A percentile compares a stretch with the other conserved stretches of the same genome.
Conservation (phyloP, 768 basidiomycete genomes). For the Coprinopsis marcescibilis region DNA sequence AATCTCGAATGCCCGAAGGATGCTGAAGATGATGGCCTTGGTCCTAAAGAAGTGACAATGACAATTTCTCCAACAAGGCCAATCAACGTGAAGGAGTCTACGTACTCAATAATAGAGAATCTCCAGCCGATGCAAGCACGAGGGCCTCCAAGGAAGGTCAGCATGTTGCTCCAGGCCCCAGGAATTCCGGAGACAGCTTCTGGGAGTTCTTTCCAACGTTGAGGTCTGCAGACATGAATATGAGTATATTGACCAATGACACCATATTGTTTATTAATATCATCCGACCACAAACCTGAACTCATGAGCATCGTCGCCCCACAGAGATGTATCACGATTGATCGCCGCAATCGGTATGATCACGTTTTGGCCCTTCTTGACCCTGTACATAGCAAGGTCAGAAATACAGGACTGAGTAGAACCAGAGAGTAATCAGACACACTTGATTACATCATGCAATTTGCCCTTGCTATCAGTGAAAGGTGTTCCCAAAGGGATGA, state of each 20-base stretch:
- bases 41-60: slow-evolving; percentile 18
- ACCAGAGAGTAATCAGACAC: slow-evolving; percentile 14
- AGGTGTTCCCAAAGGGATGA: slow-evolving; percentile 43
- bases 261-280: background rate
- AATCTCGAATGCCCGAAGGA: slow-evolving; percentile 49
- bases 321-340: slow-evolving; percentile 46
- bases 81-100: slow-evolving; percentile 6
- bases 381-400: slow-evolving; percentile 23
- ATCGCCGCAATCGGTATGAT: slow-evolving; percentile 45
- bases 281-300: slow-evolving; percentile 51
- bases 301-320: slow-evolving; percentile 56
- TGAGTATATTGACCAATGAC: background rate
- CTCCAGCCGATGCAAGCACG: slow-evolving; percentile 62
- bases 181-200: slow-evolving; percentile 40
- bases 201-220: slow-evolving; percentile 51
- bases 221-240: slow-evolving; percentile 39
- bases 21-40: slow-evolving; percentile 38
- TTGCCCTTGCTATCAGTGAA: slow-evolving; percentile 39
- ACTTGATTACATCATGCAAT: slow-evolving; percentile 33
- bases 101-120: slow-evolving; percentile 57
- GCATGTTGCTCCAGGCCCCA: slow-evolving; percentile 49
- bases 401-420: background rate
- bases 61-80: background rate
- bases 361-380: slow-evolving; percentile 37
- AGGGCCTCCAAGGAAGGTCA: slow-evolving; percentile 59